A percentile compares a stretch with the other conserved stretches of the same genome.
Conservation (phyloP, 106 monocot genomes). For the Apostasia shenzhenica region DNA sequence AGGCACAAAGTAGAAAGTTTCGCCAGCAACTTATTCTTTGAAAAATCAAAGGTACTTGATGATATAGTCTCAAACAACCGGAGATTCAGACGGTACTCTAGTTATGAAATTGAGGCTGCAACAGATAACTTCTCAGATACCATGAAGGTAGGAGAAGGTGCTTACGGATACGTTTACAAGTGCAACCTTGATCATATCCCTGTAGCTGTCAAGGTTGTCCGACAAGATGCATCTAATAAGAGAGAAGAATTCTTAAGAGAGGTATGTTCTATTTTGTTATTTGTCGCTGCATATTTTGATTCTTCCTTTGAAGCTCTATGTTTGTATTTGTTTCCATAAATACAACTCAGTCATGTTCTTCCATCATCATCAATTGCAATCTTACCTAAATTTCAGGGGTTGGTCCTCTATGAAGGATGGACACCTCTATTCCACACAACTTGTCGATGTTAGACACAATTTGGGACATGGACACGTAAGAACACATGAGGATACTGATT, state of each 20-base stretch:
- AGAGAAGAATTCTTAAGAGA: constrained; percentile 79
- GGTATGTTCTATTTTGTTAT: constrained; percentile 26
- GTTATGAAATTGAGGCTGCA: constrained; percentile 61
- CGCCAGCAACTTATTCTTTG: constrained; percentile 26
- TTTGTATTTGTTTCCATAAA: background rate
- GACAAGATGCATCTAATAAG: constrained; percentile 41
- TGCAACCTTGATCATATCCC: constrained; percentile 76
- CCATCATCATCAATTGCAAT: no score
- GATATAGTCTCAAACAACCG: constrained; percentile 29
- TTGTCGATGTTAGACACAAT: no score
- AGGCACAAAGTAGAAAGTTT: constrained; percentile 41
- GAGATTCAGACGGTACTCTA: constrained; percentile 53
- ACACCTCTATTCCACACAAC: no score
- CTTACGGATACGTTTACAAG: constrained; percentile 79
- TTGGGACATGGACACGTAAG: no score
- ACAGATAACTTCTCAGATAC: constrained; percentile 82
- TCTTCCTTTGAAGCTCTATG: background rate
- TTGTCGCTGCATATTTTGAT: background rate
- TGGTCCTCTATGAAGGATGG: no score
- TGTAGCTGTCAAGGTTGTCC: constrained; percentile 82
- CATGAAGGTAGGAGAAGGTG: constrained; percentile 80
- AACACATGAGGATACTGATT: no score
- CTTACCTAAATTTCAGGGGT: no score
- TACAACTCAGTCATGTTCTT: background rate
- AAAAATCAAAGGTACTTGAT: constrained; percentile 37